A percentile compares a stretch with the other conserved stretches of the same genome.
These are phyloP conservation scores for Cystobasidiaceae sp. DNA, from an alignment of 1,284 basidiomycete species.

Conservation along the genomic window DNA sequence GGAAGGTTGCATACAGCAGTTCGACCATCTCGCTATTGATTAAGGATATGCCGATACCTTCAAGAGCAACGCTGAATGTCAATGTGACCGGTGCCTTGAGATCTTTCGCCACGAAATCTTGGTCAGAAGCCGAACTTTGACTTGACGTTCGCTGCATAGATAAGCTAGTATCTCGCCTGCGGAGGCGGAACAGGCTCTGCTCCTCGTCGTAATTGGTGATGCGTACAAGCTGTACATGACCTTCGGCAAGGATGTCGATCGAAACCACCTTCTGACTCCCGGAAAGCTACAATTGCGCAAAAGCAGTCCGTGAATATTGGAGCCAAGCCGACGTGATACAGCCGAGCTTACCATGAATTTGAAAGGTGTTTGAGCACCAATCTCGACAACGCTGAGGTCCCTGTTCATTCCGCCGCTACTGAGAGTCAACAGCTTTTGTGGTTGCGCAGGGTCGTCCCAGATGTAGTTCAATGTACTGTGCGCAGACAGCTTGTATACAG, in stretches of 20 bases:
- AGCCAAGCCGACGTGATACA: no score
- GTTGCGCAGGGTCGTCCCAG: slow-evolving; percentile 88
- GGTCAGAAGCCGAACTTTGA: slow-evolving; percentile 50
- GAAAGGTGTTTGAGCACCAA: slow-evolving; percentile 87
- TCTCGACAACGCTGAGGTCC: slow-evolving; percentile 88
- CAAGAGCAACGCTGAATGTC: slow-evolving; percentile 69
- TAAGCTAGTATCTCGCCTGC: slow-evolving; percentile 53
- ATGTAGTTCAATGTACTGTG: slow-evolving; percentile 66
- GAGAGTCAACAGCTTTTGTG: slow-evolving; percentile 74
- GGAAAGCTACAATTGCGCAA: slow-evolving; percentile 12
- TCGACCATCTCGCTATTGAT: slow-evolving; percentile 84
- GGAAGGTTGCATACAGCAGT: slow-evolving; percentile 80
- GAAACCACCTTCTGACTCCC: slow-evolving; percentile 54
- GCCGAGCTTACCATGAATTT: slow-evolving; percentile 55
- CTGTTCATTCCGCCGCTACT: slow-evolving; percentile 62
- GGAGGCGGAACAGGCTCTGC: slow-evolving; percentile 81
- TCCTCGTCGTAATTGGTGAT: slow-evolving; percentile 85
- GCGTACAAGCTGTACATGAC: slow-evolving; percentile 75
- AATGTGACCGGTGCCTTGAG: slow-evolving; percentile 64
- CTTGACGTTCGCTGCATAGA: slow-evolving; percentile 16
- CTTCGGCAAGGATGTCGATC: slow-evolving; percentile 88
- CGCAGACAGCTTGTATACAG: slow-evolving; percentile 60
- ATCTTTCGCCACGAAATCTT: slow-evolving; percentile 77
- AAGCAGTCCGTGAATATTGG: not conserved
- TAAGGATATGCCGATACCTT: slow-evolving; percentile 88